Base-by-base conservation (phyloP, 306 rosid genomes). In the Alnus glutinosa region DNA sequence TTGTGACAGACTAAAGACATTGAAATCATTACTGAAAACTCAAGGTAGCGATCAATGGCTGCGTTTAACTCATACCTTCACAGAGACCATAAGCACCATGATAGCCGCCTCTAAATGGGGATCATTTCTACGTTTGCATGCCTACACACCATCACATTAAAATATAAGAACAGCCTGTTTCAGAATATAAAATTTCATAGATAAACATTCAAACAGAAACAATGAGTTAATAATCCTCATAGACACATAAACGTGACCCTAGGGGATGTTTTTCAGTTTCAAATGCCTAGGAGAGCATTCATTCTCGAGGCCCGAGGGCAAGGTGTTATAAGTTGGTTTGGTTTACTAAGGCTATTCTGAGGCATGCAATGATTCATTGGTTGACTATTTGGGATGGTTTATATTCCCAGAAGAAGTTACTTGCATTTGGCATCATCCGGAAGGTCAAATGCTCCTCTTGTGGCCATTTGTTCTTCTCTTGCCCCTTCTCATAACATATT, bases 61-160 rank as follows among this genome's bases (percentile, higher is more conserved):
- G 50, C 58, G 11, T 57, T 46, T 12, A 14, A 80, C 77, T 15
- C 32, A 52, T 83, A 89, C 98, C 95, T 92, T 94, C 23, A 86
- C 78, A 57, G 98, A 86, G 55, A 91, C 78, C 93, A 94, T 87
- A 79, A 92, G 78, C 82, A 94, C 95, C 97, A 89, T 89, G 61
- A 89, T 46, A 75, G 85, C 88, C 36, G 95, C 91, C 82, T 79
- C 85, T 46, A 75, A 64, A 2, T 2, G 6, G 47, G 55, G 78
- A 52, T 84, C 85, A 44, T 71, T 77, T 44, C 74, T 86, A 34
- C 74, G 81, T 32, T 85, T 88, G 82, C 82, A 88, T 84, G 92
- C 79, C 97, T 94, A 70, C 74, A 77, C n/a, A 75, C 14, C n/a
- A 7, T 44, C 23, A 46, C n/a, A 66, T 55, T 13, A 62, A 75